phyloP scores from a whole-genome alignment of 148 eudicot species.

The Rhododendron simsii region DNA sequence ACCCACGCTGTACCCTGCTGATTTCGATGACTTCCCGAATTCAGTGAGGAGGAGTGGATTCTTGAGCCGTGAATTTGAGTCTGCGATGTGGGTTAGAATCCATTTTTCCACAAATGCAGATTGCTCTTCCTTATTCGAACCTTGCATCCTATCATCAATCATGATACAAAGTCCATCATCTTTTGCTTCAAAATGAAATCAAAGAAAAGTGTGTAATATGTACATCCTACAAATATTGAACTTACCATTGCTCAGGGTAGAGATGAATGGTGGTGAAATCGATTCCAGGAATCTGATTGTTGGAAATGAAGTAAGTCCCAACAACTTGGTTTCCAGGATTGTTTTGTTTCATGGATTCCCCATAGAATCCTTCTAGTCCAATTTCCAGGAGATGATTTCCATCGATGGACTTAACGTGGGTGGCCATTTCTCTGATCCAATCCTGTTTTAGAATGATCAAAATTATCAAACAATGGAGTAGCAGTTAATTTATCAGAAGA shows the following conservation, averaged over 20 bases:
- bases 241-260: slow-evolving; percentile 32
- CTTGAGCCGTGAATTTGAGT: slow-evolving; percentile 14
- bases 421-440: slow-evolving; percentile 18
- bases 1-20: slow-evolving; percentile 15
- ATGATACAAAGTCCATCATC: not conserved
- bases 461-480: not conserved
- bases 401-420: slow-evolving; percentile 18
- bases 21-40: slow-evolving; percentile 29
- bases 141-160: slow-evolving; percentile 19
- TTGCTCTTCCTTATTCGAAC: slow-evolving; percentile 10
- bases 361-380: slow-evolving; percentile 42
- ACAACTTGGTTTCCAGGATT: slow-evolving; percentile 28
- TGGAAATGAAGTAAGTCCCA: slow-evolving; percentile 36
- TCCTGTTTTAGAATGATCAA: slow-evolving; percentile 3
- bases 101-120: slow-evolving; percentile 27
- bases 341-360: slow-evolving; percentile 26
- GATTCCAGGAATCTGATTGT: slow-evolving; percentile 19
- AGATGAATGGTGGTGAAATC: slow-evolving; percentile 37
- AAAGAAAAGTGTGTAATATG: not conserved
- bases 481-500: too few relatives aligned
- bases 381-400: slow-evolving; percentile 22
- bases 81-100: slow-evolving; percentile 22
- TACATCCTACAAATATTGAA: not conserved
- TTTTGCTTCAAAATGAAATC: not conserved
- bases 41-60: slow-evolving; percentile 26